phyloP scores from a whole-genome alignment of 805 yeast species.

The Starmerella lactis-condensi region DNA sequence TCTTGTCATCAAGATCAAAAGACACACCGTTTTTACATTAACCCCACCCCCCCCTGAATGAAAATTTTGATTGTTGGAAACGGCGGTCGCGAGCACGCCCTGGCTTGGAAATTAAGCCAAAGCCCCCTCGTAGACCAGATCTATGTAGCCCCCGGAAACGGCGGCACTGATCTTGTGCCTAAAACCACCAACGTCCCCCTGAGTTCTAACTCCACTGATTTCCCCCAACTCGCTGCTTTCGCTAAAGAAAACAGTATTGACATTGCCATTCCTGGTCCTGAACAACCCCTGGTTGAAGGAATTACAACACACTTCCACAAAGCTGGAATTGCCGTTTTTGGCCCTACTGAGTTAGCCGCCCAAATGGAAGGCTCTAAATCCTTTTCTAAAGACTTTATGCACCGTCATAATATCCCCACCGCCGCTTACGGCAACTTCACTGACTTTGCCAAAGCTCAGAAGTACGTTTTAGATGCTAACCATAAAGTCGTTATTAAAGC shows the following conservation, averaged over 20 bases:
- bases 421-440: conserved; percentile 77
- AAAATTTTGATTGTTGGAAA: conserved; percentile 79
- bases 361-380: conserved; percentile 93
- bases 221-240: conserved; percentile 49
- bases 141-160: conserved; percentile 93
- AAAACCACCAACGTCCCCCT: conserved; percentile 58
- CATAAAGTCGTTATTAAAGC: conserved; percentile 86
- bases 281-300: conserved; percentile 94
- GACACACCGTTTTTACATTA: no score
- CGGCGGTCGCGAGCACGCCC: conserved; percentile 98
- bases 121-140: conserved; percentile 53
- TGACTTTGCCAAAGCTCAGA: conserved; percentile 53
- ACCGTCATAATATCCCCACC: conserved; percentile 78
- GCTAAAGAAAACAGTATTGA: conserved; percentile 48
- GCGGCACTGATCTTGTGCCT: conserved; percentile 42
- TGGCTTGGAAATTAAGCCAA: conserved; percentile 77
- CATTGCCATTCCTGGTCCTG: conserved; percentile 95
- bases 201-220: conserved; percentile 47
- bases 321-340: conserved; percentile 89
- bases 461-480: conserved; percentile 44
- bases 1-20: no score
- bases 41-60: no score
- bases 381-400: conserved; percentile 86
- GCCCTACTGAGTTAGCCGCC: conserved; percentile 86
- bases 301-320: conserved; percentile 50